Conservation (phyloP, 2,329 filamentous ascomycete genomes). For the Monosporascus ibericus region DNA sequence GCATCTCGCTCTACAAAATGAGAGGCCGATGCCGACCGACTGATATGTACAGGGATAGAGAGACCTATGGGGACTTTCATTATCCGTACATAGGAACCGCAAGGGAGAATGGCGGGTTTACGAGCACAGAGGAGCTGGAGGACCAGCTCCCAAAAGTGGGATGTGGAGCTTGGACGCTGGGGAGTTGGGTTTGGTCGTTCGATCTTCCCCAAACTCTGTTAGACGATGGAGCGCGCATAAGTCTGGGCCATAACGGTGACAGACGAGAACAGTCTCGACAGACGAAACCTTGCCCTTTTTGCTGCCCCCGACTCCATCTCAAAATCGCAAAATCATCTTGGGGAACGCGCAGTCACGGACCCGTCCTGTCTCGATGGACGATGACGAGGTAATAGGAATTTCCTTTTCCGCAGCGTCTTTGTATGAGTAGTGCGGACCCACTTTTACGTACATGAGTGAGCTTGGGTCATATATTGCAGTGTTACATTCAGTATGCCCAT, state of each 20-base stretch:
- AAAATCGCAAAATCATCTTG: not conserved
- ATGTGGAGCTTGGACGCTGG: not conserved
- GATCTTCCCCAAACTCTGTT: not conserved
- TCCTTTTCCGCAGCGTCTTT: not conserved
- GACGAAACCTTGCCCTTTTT: not conserved
- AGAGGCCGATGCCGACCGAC: not conserved
- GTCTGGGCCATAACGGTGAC: not conserved
- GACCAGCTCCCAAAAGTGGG: not conserved
- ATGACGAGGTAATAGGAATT: not conserved
- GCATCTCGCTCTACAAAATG: not conserved
- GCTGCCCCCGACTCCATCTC: not conserved
- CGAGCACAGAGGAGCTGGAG: not conserved
- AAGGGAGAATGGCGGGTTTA: not conserved
- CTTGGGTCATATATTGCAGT: not conserved
- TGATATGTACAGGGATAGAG: not conserved
- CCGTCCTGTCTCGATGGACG: not conserved
- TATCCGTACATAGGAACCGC: not conserved
- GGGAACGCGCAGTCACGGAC: no score
- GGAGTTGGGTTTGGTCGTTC: not conserved
- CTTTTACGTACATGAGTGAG: not conserved
- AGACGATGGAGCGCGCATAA: not conserved
- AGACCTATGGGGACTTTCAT: not conserved
- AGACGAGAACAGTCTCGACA: not conserved
- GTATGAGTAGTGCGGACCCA: not conserved
- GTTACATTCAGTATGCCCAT: not conserved